These are phyloP conservation scores for Zanthoxylum bungeanum DNA, from an alignment of 345 rosid species.

Conservation along the genomic window DNA sequence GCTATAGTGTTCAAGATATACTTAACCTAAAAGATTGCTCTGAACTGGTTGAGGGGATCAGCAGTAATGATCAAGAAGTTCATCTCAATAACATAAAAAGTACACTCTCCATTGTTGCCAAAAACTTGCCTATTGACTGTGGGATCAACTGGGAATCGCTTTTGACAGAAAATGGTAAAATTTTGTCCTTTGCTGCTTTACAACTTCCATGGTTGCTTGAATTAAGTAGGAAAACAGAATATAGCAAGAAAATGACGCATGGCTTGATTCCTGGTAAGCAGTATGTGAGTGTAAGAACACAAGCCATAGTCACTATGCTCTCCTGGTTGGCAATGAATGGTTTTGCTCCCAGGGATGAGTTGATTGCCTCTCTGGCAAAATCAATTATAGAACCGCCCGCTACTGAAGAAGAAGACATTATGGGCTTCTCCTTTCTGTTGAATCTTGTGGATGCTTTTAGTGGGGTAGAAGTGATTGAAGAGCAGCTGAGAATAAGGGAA, in stretches of 20 bases:
- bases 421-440: constrained; percentile 84
- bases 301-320: constrained; percentile 58
- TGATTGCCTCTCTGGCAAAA: constrained; percentile 73
- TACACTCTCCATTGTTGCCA: constrained; percentile 58
- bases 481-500: constrained; percentile 70
- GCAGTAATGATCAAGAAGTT: constrained; percentile 38
- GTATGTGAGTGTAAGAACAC: constrained; percentile 57
- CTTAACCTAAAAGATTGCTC: constrained; percentile 48
- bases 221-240: constrained; percentile 48
- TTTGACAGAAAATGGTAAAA: constrained; percentile 68
- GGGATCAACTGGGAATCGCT: constrained; percentile 55
- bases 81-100: constrained; percentile 41
- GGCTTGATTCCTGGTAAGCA: constrained; percentile 60
- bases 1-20: constrained; percentile 38
- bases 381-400: constrained; percentile 83
- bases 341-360: constrained; percentile 80
- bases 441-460: constrained; percentile 84
- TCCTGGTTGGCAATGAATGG: constrained; percentile 89
- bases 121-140: constrained; percentile 50
- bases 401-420: constrained; percentile 76
- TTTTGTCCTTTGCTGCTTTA: constrained; percentile 63
- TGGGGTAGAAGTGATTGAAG: constrained; percentile 92
- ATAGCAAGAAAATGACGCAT: constrained; percentile 39
- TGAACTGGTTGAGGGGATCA: constrained; percentile 40
- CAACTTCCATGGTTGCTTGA: constrained; percentile 93